Conservation (phyloP, 2,329 filamentous ascomycete species). For the Botrytis sinoallii region DNA sequence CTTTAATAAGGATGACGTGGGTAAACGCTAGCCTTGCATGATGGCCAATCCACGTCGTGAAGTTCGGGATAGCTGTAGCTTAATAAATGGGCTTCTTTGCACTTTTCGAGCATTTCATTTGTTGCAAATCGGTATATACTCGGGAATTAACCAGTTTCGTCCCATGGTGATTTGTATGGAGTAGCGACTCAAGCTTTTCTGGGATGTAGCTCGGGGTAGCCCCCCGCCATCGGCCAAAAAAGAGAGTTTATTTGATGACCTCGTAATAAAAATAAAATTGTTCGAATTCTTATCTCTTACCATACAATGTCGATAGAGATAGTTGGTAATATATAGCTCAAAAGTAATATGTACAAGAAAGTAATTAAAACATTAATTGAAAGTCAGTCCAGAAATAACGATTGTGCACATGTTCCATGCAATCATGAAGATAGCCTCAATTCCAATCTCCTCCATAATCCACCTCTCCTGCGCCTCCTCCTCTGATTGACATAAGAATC, state of each 20-base stretch:
- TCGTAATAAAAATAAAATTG: neutral
- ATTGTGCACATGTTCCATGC: neutral
- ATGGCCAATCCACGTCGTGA: neutral
- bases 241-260: neutral
- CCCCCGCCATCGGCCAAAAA: neutral
- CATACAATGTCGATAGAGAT: neutral
- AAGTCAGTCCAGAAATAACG: neutral
- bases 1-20: conserved; percentile 3
- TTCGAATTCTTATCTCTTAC: conserved; percentile 1
- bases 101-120: neutral
- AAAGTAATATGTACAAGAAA: neutral
- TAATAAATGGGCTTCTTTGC: neutral
- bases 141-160: neutral
- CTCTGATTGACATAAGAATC: conserved; percentile 19
- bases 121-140: neutral
- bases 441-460: conserved; percentile 4
- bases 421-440: neutral
- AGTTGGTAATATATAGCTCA: neutral
- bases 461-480: neutral
- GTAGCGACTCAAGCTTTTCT: neutral
- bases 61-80: neutral
- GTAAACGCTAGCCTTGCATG: neutral
- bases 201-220: neutral
- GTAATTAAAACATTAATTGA: neutral
- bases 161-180: neutral